Conservation (phyloP, 208 protist genomes). For the Leishmania arabica region DNA sequence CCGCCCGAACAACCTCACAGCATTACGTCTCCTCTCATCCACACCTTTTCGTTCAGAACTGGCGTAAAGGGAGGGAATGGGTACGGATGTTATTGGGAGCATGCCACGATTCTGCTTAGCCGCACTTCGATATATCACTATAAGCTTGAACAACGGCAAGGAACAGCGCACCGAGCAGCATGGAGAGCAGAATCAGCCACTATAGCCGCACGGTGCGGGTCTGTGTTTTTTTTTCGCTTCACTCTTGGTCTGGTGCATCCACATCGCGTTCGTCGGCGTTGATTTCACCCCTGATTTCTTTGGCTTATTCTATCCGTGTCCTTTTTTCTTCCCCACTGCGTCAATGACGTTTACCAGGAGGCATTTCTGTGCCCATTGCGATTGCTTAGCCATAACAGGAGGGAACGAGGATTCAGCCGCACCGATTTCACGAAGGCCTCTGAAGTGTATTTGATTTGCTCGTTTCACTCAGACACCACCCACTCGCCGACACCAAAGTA, state of each 20-base stretch:
- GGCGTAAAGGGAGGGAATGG: background rate
- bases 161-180: background rate
- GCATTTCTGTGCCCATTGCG: background rate
- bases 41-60: background rate
- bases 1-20: background rate
- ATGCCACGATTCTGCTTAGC: background rate
- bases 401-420: background rate
- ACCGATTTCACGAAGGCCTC: conserved; percentile 6
- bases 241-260: background rate
- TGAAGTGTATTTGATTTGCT: conserved; percentile 6
- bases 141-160: background rate
- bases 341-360: background rate
- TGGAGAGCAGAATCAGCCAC: background rate
- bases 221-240: background rate
- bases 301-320: background rate
- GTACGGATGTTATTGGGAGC: background rate
- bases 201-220: background rate
- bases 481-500: conserved; percentile 1
- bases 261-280: background rate
- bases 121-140: background rate
- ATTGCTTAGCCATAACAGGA: background rate
- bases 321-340: too few relatives aligned
- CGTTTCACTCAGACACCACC: background rate
- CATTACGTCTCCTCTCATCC: background rate
- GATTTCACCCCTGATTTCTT: background rate